Evolutionary conservation across 352 stramenopile species (phyloP).

Genomic region (Elongisporangium prolatum): DNA sequence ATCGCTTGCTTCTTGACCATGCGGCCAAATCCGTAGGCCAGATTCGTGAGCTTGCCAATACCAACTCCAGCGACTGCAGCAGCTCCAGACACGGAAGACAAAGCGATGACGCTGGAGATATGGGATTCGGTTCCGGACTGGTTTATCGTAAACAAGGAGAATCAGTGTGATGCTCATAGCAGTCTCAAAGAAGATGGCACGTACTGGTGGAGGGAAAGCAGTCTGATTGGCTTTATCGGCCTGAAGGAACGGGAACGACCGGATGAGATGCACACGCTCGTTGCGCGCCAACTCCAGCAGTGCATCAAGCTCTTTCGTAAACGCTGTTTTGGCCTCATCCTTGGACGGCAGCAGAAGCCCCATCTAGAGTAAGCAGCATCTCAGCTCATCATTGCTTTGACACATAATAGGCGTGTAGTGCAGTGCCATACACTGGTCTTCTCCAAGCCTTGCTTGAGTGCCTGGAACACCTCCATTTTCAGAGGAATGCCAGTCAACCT

Average conservation of each 20-base stretch:
- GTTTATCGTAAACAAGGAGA: constrained; percentile 1
- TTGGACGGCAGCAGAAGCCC: constrained; percentile 37
- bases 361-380: no score
- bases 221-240: constrained; percentile 11
- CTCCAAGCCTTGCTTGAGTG: constrained; percentile 63
- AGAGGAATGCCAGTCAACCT: constrained; percentile 49
- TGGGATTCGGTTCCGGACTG: no score
- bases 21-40: constrained; percentile 75
- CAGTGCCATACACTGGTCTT: constrained; percentile 44
- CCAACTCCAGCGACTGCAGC: constrained; percentile 18
- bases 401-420: neutral
- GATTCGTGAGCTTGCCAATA: constrained; percentile 72
- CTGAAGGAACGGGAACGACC: constrained; percentile 61
- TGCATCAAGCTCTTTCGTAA: constrained; percentile 48
- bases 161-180: constrained; percentile 11
- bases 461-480: constrained; percentile 62
- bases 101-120: no score
- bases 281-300: constrained; percentile 42
- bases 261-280: constrained; percentile 41
- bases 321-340: constrained; percentile 37
- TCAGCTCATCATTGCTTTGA: no score
- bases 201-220: neutral
- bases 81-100: constrained; percentile 3
- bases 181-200: no score
- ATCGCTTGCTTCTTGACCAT: constrained; percentile 87